Conservation (phyloP, 2,329 filamentous ascomycete species). For the Ceratocystis variospora region DNA sequence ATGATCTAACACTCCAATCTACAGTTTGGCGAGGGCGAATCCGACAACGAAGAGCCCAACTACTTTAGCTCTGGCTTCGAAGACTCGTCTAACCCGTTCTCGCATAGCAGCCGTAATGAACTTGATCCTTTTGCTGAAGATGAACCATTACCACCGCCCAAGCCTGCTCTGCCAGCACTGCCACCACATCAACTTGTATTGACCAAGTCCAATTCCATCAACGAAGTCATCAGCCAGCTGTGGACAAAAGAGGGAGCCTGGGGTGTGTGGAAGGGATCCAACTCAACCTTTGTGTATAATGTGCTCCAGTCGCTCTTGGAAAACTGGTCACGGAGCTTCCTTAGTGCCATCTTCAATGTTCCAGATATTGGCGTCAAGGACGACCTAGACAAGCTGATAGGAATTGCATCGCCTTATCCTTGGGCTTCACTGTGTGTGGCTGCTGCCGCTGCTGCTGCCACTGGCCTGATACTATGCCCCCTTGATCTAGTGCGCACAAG, state of each 20-base stretch:
- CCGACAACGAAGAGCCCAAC: conserved; percentile 61
- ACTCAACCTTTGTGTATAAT: conserved; percentile 82
- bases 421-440: conserved; percentile 66
- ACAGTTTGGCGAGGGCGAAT: conserved; percentile 31
- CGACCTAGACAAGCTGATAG: conserved; percentile 60
- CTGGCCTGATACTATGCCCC: conserved; percentile 70
- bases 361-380: conserved; percentile 68
- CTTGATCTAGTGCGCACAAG: conserved; percentile 77
- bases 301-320: conserved; percentile 77
- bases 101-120: conserved; percentile 13
- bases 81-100: conserved; percentile 35
- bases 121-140: conserved; percentile 17
- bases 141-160: conserved; percentile 15
- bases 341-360: conserved; percentile 82
- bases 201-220: conserved; percentile 62
- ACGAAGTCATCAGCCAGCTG: conserved; percentile 73
- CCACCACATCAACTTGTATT: conserved; percentile 53
- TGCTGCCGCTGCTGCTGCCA: conserved; percentile 49
- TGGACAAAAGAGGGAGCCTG: conserved; percentile 83
- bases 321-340: conserved; percentile 77
- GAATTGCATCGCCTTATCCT: conserved; percentile 65
- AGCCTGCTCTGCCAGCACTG: conserved; percentile 24
- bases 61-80: conserved; percentile 63
- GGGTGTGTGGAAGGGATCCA: conserved; percentile 90
- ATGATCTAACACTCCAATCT: neutral